Evolutionary conservation across 116 monocot genomes (phyloP).

Genomic region (Cymodocea nodosa): DNA sequence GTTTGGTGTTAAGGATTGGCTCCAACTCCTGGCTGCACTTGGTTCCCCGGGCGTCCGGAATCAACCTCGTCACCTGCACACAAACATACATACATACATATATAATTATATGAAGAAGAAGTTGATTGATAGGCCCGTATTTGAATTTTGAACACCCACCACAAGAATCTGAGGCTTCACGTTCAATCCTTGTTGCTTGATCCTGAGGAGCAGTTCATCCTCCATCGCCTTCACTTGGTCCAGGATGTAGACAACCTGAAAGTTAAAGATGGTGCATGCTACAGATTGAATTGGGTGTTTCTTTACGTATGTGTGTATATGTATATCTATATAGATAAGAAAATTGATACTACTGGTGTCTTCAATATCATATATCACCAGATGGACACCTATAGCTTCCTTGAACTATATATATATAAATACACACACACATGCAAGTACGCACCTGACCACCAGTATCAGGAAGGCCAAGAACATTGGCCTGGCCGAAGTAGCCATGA

Average conservation of each 20-base stretch:
- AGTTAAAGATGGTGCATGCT: not conserved
- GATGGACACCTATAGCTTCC: no score
- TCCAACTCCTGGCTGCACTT: constrained; percentile 88
- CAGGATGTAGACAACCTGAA: constrained; percentile 52
- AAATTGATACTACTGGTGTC: no score
- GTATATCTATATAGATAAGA: no score
- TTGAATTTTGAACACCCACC: constrained; percentile 18
- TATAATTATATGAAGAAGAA: not conserved
- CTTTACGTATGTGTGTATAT: no score
- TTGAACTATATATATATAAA: no score
- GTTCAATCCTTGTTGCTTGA: constrained; percentile 53
- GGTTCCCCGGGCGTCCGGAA: constrained; percentile 77
- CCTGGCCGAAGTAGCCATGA: constrained; percentile 88
- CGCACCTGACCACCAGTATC: constrained; percentile 87
- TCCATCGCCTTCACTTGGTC: constrained; percentile 73
- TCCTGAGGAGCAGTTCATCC: constrained; percentile 60
- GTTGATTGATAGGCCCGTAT: not conserved
- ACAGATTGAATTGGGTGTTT: no score
- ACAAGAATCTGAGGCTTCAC: constrained; percentile 71
- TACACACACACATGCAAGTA: no score
- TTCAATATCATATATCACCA: no score
- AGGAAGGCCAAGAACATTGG: constrained; percentile 81
- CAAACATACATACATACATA: no score
- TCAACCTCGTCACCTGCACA: constrained; percentile 64
- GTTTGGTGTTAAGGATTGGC: constrained; percentile 49